phyloP scores from a whole-genome alignment of 2,329 filamentous ascomycete genomes.

The Lachnellula suecica region DNA sequence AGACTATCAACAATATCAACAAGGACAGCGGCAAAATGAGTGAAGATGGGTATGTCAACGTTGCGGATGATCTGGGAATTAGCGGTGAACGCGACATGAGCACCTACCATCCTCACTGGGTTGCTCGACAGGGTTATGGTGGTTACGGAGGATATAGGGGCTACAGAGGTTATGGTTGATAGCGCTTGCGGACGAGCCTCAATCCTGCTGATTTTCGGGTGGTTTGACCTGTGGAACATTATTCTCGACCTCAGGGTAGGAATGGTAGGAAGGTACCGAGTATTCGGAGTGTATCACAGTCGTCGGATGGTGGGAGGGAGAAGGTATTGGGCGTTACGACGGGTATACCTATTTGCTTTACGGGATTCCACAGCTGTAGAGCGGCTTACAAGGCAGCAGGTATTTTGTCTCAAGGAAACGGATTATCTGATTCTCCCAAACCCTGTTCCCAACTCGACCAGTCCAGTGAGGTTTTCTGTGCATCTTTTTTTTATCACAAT shows the following conservation, averaged over 20 bases:
- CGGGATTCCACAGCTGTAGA: not conserved
- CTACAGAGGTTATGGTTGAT: not conserved
- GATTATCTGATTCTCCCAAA: not conserved
- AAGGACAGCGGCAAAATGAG: slow-evolving; percentile 39
- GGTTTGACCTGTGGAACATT: too few species aligned
- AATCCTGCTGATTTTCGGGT: too few species aligned
- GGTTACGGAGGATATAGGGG: slow-evolving; percentile 6
- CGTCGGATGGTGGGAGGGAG: too few species aligned
- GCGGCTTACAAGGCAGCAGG: not conserved
- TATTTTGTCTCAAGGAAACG: not conserved
- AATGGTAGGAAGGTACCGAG: too few species aligned
- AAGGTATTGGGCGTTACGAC: not conserved
- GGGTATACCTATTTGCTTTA: not conserved
- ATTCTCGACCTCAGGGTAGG: too few species aligned
- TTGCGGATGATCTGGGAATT: slow-evolving; percentile 60
- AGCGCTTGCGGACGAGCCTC: not conserved
- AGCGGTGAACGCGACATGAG: slow-evolving; percentile 47
- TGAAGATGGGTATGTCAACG: slow-evolving; percentile 60
- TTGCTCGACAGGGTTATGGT: slow-evolving; percentile 6
- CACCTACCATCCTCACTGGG: slow-evolving; percentile 27
- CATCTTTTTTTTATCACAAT: too few species aligned
- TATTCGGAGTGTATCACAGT: too few species aligned
- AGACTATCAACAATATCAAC: slow-evolving; percentile 42
- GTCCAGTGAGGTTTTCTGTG: too few species aligned
- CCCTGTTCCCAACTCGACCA: too few species aligned